A percentile compares a stretch with the other conserved stretches of the same genome.
phyloP scores from a whole-genome alignment of 2,329 filamentous ascomycete species.

The Akanthomyces uredinophilus region DNA sequence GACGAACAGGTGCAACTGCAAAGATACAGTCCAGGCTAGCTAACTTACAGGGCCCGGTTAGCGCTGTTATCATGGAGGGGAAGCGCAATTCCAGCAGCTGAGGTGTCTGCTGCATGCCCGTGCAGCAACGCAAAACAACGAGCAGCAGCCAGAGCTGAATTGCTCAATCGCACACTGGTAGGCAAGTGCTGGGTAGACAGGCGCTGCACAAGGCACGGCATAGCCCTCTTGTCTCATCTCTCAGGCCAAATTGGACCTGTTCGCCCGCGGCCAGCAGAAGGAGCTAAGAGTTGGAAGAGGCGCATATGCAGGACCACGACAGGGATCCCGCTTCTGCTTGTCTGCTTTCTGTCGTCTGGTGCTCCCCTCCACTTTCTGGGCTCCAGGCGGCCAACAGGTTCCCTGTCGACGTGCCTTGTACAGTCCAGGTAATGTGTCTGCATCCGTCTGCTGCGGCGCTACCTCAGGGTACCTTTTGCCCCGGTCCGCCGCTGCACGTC shows the following conservation, averaged over 20 bases:
- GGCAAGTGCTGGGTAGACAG: no score
- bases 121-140: neutral
- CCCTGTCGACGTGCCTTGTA: neutral
- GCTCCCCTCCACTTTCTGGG: neutral
- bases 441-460: neutral
- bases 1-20: neutral
- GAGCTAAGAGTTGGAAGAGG: neutral
- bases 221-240: neutral
- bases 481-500: neutral
- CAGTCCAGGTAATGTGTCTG: neutral
- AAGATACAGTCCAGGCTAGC: neutral
- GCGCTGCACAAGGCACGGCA: neutral
- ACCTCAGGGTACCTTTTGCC: neutral
- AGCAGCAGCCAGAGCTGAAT: neutral
- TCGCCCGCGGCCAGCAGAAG: neutral
- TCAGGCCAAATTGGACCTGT: neutral
- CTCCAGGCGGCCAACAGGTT: neutral
- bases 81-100: neutral
- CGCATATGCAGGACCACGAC: conserved; percentile 9
- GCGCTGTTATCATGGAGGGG: neutral
- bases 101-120: neutral
- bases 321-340: neutral
- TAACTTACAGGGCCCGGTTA: no score
- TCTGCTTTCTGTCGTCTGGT: neutral
- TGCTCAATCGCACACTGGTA: neutral